Conservation (phyloP, 805 yeast genomes). For the Starmerella scarabaei region DNA sequence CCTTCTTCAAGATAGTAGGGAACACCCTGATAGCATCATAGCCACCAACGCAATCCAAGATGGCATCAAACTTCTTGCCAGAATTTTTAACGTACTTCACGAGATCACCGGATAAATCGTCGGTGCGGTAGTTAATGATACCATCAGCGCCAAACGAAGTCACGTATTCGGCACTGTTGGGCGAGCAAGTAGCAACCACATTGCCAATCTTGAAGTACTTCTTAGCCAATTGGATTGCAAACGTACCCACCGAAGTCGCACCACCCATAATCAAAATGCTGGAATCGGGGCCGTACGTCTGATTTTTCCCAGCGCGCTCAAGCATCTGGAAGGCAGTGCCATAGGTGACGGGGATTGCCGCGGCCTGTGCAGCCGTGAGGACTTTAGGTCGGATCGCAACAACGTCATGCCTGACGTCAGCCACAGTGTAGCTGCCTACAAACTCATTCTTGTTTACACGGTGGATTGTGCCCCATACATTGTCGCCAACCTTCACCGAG, state of each 20-base stretch:
- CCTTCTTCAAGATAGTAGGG: slow-evolving; percentile 35
- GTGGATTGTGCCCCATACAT: slow-evolving; percentile 43
- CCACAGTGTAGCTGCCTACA: slow-evolving; percentile 22
- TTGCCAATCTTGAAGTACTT: slow-evolving; percentile 35
- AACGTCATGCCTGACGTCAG: slow-evolving; percentile 30
- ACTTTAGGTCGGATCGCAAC: slow-evolving; percentile 33
- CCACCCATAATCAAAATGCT: slow-evolving; percentile 58
- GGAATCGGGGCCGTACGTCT: slow-evolving; percentile 30
- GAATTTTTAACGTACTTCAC: slow-evolving; percentile 4
- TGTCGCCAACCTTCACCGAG: slow-evolving; percentile 44
- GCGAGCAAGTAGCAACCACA: slow-evolving; percentile 46
- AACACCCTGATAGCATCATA: slow-evolving; percentile 36
- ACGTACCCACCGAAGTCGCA: slow-evolving; percentile 57
- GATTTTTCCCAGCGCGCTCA: slow-evolving; percentile 21
- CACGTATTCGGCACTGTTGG: slow-evolving; percentile 35
- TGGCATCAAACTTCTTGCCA: slow-evolving; percentile 36
- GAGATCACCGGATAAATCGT: slow-evolving; percentile 7
- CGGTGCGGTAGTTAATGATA: slow-evolving; percentile 26
- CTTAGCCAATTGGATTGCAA: slow-evolving; percentile 45
- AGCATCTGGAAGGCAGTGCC: slow-evolving; percentile 45
- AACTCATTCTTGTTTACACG: slow-evolving; percentile 2
- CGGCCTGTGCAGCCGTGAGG: slow-evolving; percentile 43
- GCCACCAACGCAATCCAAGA: slow-evolving; percentile 56
- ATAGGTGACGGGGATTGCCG: slow-evolving; percentile 50
- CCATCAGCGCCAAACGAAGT: slow-evolving; percentile 42